phyloP scores from a whole-genome alignment of 2,329 filamentous ascomycete genomes.

The Gaeumannomyces tritici region DNA sequence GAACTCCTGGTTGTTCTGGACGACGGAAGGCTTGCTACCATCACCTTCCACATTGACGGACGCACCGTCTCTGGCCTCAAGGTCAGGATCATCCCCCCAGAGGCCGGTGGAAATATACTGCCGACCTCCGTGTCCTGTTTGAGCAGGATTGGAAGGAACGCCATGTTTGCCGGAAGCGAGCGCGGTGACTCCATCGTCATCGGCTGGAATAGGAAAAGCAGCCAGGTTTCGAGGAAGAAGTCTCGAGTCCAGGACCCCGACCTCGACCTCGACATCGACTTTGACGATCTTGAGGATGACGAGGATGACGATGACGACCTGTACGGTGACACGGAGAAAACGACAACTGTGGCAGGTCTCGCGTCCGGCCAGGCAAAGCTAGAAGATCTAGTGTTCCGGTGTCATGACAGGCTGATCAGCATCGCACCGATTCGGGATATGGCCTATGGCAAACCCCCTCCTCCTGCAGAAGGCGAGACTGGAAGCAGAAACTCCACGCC shows the following conservation, averaged over 20 bases:
- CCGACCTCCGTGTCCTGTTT: conserved; percentile 58
- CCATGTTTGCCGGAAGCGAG: conserved; percentile 80
- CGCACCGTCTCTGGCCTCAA: conserved; percentile 80
- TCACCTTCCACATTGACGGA: conserved; percentile 82
- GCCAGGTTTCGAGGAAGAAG: conserved; percentile 52
- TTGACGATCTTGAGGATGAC: conserved; percentile 34
- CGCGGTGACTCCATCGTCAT: conserved; percentile 72
- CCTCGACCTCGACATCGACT: conserved; percentile 39
- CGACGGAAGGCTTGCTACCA: conserved; percentile 62
- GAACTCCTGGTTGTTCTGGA: conserved; percentile 78
- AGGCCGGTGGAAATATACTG: conserved; percentile 55
- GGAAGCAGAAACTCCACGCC: conserved; percentile 25
- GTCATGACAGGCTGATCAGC: conserved; percentile 69
- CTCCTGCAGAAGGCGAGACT: conserved; percentile 33
- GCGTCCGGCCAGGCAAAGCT: conserved; percentile 34
- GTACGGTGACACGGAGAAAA: conserved; percentile 46
- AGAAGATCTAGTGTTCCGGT: conserved; percentile 61
- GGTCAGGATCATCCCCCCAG: conserved; percentile 53
- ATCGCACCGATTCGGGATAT: conserved; percentile 73
- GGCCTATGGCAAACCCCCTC: conserved; percentile 51
- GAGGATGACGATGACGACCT: conserved; percentile 53
- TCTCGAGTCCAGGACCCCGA: conserved; percentile 49
- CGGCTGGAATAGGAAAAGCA: conserved; percentile 64
- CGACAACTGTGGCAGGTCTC: conserved; percentile 21
- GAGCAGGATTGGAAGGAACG: conserved; percentile 55